These are phyloP conservation scores for Podaxis sp. DNA, from an alignment of 768 basidiomycete genomes.

Conservation along the genomic window DNA sequence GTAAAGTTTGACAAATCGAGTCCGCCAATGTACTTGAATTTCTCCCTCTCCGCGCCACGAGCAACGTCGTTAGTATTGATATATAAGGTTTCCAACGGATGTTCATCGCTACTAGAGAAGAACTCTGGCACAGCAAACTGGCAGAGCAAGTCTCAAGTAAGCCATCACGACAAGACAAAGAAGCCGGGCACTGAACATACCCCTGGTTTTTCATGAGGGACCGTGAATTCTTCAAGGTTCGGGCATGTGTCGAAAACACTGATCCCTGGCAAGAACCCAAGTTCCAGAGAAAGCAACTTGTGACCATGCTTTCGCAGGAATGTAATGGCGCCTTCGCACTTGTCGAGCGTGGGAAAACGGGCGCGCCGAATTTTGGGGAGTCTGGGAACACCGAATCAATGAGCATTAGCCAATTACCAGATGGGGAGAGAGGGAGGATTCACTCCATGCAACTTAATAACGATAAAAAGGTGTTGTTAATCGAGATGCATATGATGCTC, in stretches of 20 bases:
- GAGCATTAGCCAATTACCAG: not conserved
- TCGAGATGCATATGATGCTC: not conserved
- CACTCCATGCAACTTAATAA: constrained; percentile 3
- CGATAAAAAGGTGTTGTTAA: constrained; percentile 2
- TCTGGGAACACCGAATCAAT: not conserved
- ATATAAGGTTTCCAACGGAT: not conserved
- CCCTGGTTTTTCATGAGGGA: constrained; percentile 4
- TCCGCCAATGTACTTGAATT: constrained; percentile 6
- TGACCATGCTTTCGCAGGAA: constrained; percentile 4
- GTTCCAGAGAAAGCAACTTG: not conserved
- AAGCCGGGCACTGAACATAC: not conserved
- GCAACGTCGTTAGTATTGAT: not conserved
- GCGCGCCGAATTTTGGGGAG: constrained; percentile 1
- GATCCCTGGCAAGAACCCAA: constrained; percentile 7
- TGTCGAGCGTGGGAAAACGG: not conserved
- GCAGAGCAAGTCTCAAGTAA: not conserved
- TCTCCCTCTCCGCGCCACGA: constrained; percentile 5
- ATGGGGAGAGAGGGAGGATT: not conserved
- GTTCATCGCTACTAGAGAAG: constrained; percentile 7
- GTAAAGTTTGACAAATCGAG: constrained; percentile 9
- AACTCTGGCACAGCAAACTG: constrained; percentile 9
- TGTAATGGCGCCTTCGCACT: constrained; percentile 1
- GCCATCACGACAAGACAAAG: not conserved
- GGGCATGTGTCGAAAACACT: constrained; percentile 8
- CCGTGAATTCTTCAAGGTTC: not conserved